A percentile compares a stretch with the other conserved stretches of the same genome.
Conservation (phyloP, 2,329 filamentous ascomycete species). For the Nemania diffusa region DNA sequence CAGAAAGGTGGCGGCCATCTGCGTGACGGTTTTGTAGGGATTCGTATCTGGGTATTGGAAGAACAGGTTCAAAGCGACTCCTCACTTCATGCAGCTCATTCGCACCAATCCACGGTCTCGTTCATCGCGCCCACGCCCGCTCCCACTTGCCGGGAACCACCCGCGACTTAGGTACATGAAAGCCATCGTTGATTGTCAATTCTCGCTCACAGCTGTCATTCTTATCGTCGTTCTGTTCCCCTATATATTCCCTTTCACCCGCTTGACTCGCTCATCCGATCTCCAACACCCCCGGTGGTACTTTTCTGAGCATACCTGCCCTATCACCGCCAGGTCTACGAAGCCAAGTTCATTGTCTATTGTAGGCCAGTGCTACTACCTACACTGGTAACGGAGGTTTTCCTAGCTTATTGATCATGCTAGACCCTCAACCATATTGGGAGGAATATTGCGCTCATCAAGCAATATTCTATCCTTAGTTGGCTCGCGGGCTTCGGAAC, state of each 20-base stretch:
- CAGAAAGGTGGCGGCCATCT: constrained; percentile 11
- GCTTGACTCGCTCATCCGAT: constrained; percentile 20
- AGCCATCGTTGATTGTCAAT: constrained; percentile 20
- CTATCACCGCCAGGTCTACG: constrained; percentile 14
- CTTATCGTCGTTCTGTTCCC: constrained; percentile 21
- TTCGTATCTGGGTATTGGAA: background rate
- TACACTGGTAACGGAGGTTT: constrained; percentile 19
- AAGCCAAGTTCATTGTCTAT: constrained; percentile 18
- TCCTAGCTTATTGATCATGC: constrained; percentile 46
- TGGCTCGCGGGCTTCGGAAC: constrained; percentile 28
- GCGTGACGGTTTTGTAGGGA: constrained; percentile 22
- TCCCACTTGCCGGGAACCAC: constrained; percentile 32
- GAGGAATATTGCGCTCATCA: constrained; percentile 46
- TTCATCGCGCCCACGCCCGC: constrained; percentile 24
- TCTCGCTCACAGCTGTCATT: constrained; percentile 21
- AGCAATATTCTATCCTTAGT: constrained; percentile 46
- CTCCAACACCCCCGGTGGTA: constrained; percentile 18
- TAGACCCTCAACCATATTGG: constrained; percentile 43
- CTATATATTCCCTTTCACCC: constrained; percentile 18
- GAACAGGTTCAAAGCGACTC: constrained; percentile 24
- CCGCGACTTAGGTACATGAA: constrained; percentile 28
- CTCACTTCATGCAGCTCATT: constrained; percentile 36
- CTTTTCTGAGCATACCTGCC: constrained; percentile 21
- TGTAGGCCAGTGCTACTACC: constrained; percentile 26
- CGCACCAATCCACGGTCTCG: constrained; percentile 31